These are phyloP conservation scores for Pilasporangium apinafurcum DNA, from an alignment of 352 stramenopile genomes.

Conservation along the genomic window DNA sequence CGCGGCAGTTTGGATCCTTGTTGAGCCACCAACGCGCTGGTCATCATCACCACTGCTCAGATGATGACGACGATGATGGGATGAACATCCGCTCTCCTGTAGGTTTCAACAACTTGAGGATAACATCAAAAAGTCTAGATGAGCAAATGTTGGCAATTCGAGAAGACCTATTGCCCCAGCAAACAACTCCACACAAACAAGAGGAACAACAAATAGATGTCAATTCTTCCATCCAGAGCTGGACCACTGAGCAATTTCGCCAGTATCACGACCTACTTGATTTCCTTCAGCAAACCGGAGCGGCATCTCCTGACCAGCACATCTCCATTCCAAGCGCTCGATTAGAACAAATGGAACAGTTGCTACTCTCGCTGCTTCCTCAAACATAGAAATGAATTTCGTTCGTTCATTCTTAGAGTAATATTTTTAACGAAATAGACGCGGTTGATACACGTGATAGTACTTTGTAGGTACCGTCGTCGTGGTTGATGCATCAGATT, in stretches of 20 bases:
- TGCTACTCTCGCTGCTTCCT: conserved; percentile 33
- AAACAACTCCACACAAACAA: not conserved
- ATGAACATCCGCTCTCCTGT: conserved; percentile 28
- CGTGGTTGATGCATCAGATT: not conserved
- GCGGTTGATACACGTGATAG: conserved; percentile 26
- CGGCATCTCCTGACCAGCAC: conserved; percentile 11
- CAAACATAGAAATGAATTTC: conserved; percentile 8
- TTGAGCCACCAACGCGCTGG: not conserved
- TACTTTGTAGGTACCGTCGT: conserved; percentile 4
- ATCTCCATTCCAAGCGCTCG: conserved; percentile 24
- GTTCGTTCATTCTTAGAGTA: conserved; percentile 13
- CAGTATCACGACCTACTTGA: conserved; percentile 34
- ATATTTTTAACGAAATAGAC: conserved; percentile 30
- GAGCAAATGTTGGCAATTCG: not conserved
- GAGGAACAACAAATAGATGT: not conserved
- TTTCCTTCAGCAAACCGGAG: conserved; percentile 26
- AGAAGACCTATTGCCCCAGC: not conserved
- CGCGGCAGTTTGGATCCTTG: conserved; percentile 4
- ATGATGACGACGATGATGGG: conserved; percentile 20
- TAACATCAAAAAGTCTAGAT: not conserved
- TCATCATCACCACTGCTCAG: not conserved
- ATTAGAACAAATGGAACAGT: conserved; percentile 36
- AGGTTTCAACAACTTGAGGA: not conserved
- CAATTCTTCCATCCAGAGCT: conserved; percentile 5
- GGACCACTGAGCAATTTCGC: conserved; percentile 31